Evolutionary conservation across 2,329 filamentous ascomycete genomes (phyloP).

Genomic region (Colletotrichum zoysiae): DNA sequence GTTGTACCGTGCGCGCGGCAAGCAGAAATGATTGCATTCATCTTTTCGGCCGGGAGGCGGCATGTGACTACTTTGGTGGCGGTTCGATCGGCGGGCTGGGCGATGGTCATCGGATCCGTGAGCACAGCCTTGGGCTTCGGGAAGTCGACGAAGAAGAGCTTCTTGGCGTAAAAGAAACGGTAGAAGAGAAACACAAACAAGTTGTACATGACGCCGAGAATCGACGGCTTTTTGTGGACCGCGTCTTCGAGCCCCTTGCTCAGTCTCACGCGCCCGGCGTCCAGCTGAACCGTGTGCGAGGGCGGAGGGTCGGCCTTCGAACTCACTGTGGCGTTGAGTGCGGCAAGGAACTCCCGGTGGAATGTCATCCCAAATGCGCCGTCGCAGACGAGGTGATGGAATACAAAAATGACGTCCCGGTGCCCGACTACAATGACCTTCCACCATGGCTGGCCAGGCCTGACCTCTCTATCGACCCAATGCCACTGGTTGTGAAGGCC

Average conservation of each 20-base stretch:
- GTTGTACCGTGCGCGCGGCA: slow-evolving; percentile 44
- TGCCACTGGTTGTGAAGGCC: slow-evolving; percentile 28
- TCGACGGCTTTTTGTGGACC: slow-evolving; percentile 24
- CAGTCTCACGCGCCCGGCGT: slow-evolving; percentile 15
- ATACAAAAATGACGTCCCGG: slow-evolving; percentile 31
- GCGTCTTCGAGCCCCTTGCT: slow-evolving; percentile 12
- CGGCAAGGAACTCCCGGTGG: slow-evolving; percentile 32
- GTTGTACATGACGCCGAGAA: slow-evolving; percentile 31
- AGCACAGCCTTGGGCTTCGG: slow-evolving; percentile 6
- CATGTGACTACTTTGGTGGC: slow-evolving; percentile 27
- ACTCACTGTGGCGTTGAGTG: slow-evolving; percentile 22
- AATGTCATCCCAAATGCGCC: slow-evolving; percentile 35
- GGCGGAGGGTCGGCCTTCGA: not conserved
- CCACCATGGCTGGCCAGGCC: slow-evolving; percentile 33
- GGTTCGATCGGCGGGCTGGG: slow-evolving; percentile 6
- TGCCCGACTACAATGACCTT: slow-evolving; percentile 33
- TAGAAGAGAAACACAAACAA: slow-evolving; percentile 28
- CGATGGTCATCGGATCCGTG: slow-evolving; percentile 15
- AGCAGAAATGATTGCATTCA: slow-evolving; percentile 30
- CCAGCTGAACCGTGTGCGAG: not conserved
- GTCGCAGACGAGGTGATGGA: slow-evolving; percentile 38
- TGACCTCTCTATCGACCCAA: slow-evolving; percentile 25
- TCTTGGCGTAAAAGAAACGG: slow-evolving; percentile 36
- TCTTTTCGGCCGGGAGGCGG: slow-evolving; percentile 29
- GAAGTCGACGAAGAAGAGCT: slow-evolving; percentile 35